Percentiles rank a stretch among this genome's conserved stretches.
Evolutionary conservation across 768 basidiomycete genomes (phyloP).

Genomic region (Cubamyces sp.): DNA sequence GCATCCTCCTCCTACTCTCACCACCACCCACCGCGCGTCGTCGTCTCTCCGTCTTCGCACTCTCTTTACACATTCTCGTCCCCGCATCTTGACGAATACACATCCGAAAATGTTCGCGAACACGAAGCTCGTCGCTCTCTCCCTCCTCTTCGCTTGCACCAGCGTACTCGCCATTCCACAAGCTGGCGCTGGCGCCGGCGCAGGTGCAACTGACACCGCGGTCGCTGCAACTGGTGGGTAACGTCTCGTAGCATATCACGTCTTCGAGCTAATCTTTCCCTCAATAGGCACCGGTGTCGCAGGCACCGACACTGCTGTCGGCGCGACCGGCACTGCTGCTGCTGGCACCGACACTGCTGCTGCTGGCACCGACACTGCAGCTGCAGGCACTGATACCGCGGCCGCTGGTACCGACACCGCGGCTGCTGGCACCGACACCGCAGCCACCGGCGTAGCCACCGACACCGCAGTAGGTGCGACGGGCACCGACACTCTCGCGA

Average conservation of each 20-base stretch:
- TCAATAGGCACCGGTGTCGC: background rate
- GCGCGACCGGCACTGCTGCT: background rate
- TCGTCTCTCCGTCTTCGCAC: background rate
- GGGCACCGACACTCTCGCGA: background rate
- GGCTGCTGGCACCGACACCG: background rate
- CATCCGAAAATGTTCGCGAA: conserved; percentile 13
- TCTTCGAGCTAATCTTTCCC: background rate
- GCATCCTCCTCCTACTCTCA: background rate
- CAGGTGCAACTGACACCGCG: conserved; percentile 1
- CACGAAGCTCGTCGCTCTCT: conserved; percentile 19
- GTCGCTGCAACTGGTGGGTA: background rate
- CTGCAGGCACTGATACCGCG: background rate
- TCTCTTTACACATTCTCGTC: background rate
- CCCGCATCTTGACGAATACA: background rate
- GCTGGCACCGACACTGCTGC: conserved; percentile 4
- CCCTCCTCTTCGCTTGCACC: conserved; percentile 12
- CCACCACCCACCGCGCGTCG: background rate
- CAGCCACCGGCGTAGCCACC: background rate
- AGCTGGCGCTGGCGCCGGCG: background rate
- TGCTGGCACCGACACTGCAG: conserved; percentile 2
- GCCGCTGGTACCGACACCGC: background rate
- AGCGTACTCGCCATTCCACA: conserved; percentile 10
- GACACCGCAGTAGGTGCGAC: background rate
- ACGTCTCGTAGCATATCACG: too few relatives aligned
- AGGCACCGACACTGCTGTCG: background rate